phyloP scores from a whole-genome alignment of 805 yeast species.

The Clavispora vitiphila region DNA sequence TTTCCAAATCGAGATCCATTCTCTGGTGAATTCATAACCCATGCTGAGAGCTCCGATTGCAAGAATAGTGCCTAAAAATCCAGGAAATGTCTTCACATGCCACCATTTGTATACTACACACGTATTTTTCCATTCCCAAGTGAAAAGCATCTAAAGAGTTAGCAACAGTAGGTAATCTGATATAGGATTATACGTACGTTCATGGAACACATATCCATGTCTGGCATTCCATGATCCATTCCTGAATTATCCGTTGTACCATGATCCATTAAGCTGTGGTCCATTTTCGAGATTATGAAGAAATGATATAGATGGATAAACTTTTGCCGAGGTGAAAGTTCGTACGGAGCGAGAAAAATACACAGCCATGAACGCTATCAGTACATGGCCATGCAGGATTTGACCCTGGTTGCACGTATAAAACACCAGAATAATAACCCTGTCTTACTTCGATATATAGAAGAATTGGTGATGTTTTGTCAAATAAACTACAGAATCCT shows the following conservation, averaged over 20 bases:
- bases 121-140: conserved; percentile 70
- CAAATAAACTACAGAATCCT: too few relatives aligned
- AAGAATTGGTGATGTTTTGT: too few relatives aligned
- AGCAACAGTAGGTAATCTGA: neutral
- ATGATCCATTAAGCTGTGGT: conserved; percentile 14
- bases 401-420: too few relatives aligned
- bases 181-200: conserved; percentile 28
- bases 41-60: conserved; percentile 46
- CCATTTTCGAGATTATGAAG: too few relatives aligned
- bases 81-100: conserved; percentile 56
- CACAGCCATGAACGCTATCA: too few relatives aligned
- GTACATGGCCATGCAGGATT: too few relatives aligned
- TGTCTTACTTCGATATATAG: too few relatives aligned
- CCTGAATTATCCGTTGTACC: conserved; percentile 8
- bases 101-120: conserved; percentile 78
- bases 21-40: conserved; percentile 57
- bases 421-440: too few relatives aligned
- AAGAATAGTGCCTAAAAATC: conserved; percentile 48
- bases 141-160: conserved; percentile 55
- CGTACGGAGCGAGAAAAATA: too few relatives aligned
- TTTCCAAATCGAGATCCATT: conserved; percentile 27
- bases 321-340: too few relatives aligned
- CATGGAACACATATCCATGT: conserved; percentile 46
- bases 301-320: too few relatives aligned
- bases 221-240: conserved; percentile 20